Evolutionary conservation across 1,139 yeast genomes (phyloP).

Genomic region (Kodamaea alishanica): DNA sequence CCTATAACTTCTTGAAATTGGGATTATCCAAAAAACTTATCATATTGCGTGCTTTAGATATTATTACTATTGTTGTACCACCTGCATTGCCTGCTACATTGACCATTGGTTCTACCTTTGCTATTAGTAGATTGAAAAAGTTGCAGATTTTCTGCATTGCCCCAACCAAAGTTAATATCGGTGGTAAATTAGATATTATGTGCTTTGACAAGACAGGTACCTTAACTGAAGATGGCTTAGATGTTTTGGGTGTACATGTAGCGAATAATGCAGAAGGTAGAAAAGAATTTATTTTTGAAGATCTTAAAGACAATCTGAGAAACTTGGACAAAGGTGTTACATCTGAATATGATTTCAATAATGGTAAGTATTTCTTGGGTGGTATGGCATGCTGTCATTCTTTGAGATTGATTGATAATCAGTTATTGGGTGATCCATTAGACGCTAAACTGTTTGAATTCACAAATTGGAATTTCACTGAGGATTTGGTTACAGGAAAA

Average conservation of each 20-base stretch:
- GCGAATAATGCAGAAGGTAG: constrained; percentile 51
- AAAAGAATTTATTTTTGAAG: constrained; percentile 51
- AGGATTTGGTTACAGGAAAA: constrained; percentile 44
- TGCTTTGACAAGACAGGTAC: constrained; percentile 98
- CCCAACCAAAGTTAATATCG: constrained; percentile 89
- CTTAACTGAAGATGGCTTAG: constrained; percentile 92
- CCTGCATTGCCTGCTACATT: constrained; percentile 98
- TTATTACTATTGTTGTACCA: constrained; percentile 94
- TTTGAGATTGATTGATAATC: constrained; percentile 70
- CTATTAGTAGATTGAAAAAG: constrained; percentile 68
- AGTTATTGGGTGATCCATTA: constrained; percentile 86
- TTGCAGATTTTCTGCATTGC: constrained; percentile 78
- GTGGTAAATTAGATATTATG: constrained; percentile 85
- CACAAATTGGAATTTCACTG: constrained; percentile 71
- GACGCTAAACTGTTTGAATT: constrained; percentile 92
- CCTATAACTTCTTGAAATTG: constrained; percentile 73
- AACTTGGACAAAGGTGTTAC: neutral
- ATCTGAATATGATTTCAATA: constrained; percentile 25
- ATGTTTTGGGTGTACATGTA: constrained; percentile 81
- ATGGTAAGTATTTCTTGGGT: constrained; percentile 35
- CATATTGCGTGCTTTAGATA: constrained; percentile 84
- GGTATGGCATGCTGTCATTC: constrained; percentile 88
- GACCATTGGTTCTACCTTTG: constrained; percentile 94
- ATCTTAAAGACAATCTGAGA: constrained; percentile 20
- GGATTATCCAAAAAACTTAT: constrained; percentile 69